A percentile compares a stretch with the other conserved stretches of the same genome.
These are phyloP conservation scores for Sordariomycetes sp. DNA, from an alignment of 2,329 filamentous ascomycete species.

Conservation along the genomic window DNA sequence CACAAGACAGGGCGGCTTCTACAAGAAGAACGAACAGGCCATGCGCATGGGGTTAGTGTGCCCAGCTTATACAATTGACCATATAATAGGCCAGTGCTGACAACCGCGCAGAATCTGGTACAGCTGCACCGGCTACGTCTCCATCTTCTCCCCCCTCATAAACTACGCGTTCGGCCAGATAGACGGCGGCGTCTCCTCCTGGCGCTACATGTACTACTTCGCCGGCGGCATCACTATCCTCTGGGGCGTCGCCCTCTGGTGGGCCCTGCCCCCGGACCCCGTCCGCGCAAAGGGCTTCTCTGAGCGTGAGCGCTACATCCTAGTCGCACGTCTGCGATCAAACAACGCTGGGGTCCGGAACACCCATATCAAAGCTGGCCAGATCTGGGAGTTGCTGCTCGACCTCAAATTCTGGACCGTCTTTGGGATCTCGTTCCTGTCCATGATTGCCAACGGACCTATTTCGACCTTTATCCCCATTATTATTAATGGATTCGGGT, in stretches of 20 bases:
- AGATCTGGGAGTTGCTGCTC: constrained; percentile 36
- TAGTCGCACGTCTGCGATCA: constrained; percentile 34
- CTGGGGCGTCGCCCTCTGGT: constrained; percentile 7
- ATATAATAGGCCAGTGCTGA: not conserved
- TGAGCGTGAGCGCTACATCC: constrained; percentile 27
- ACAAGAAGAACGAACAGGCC: constrained; percentile 5
- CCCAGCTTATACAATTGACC: not conserved
- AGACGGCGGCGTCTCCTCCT: constrained; percentile 10
- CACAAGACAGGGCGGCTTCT: not conserved
- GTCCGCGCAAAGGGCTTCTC: constrained; percentile 7
- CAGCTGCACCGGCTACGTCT: constrained; percentile 6
- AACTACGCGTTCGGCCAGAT: constrained; percentile 19
- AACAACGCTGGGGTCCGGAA: constrained; percentile 32
- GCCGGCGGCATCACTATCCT: constrained; percentile 9
- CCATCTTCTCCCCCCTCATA: constrained; percentile 15
- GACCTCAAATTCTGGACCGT: constrained; percentile 51
- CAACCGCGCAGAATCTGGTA: constrained; percentile 5
- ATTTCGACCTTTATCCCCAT: constrained; percentile 29
- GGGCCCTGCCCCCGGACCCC: constrained; percentile 7
- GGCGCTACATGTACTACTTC: constrained; percentile 12
- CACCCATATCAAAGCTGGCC: constrained; percentile 32
- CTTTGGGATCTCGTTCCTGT: constrained; percentile 29
- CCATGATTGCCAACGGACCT: constrained; percentile 28
- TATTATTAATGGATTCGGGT: constrained; percentile 29
- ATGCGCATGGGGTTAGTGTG: constrained; percentile 5